Conservation (phyloP, 2,329 filamentous ascomycete genomes). For the Rasamsonia emersonii region DNA sequence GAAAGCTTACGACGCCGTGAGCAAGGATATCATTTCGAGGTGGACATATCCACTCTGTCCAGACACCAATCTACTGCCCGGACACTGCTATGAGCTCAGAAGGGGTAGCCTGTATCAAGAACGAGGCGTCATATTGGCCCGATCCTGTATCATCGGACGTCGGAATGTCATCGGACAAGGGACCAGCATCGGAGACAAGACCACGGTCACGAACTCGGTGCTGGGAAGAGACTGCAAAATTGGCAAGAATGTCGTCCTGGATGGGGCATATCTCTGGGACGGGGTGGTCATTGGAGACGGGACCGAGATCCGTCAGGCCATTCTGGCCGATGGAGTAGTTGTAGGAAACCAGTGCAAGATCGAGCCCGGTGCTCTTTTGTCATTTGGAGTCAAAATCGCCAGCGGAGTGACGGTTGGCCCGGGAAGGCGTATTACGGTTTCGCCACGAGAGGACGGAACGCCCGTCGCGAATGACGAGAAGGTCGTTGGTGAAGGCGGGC, state of each 20-base stretch:
- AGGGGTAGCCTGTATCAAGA: constrained; percentile 69
- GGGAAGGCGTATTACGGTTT: constrained; percentile 36
- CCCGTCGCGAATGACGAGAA: constrained; percentile 39
- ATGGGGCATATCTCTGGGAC: constrained; percentile 83
- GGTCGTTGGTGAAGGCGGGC: constrained; percentile 50
- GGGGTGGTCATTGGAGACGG: constrained; percentile 69
- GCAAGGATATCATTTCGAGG: constrained; percentile 72
- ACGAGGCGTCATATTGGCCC: constrained; percentile 63
- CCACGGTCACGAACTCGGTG: constrained; percentile 62
- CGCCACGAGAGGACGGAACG: constrained; percentile 36
- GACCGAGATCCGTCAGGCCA: constrained; percentile 58
- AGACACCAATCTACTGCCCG: constrained; percentile 73
- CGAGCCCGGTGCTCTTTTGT: constrained; percentile 66
- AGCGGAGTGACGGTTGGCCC: constrained; percentile 45
- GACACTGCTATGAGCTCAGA: constrained; percentile 65
- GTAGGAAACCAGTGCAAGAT: constrained; percentile 65
- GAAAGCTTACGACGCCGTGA: constrained; percentile 82
- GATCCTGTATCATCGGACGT: constrained; percentile 60
- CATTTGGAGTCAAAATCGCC: constrained; percentile 65
- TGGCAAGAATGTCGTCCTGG: constrained; percentile 70
- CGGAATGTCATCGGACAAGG: constrained; percentile 68
- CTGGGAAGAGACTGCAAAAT: constrained; percentile 81
- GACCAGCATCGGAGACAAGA: constrained; percentile 65
- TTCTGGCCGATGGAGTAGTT: constrained; percentile 64
- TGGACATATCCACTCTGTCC: constrained; percentile 87